Conservation (phyloP, 176 grass and related monocot species). For the Typha latifolia region DNA sequence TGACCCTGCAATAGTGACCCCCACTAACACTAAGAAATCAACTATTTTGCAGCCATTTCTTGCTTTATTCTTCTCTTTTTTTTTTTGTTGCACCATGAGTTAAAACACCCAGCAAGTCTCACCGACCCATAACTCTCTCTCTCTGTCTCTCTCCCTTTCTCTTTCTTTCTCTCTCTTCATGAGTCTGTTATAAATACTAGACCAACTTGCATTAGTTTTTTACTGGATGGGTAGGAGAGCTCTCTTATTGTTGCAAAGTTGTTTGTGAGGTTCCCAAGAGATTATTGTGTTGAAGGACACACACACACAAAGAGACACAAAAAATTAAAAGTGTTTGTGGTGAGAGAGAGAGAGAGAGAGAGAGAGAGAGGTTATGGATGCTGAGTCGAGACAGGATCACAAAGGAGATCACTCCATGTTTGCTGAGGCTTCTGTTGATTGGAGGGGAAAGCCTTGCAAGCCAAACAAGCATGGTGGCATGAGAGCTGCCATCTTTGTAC, state of each 20-base stretch:
- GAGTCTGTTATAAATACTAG: slow-evolving; percentile 23
- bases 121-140: slow-evolving; percentile 12
- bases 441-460: slow-evolving; percentile 64
- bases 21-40: not conserved
- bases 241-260: not conserved
- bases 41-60: too few relatives aligned
- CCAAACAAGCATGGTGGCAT: slow-evolving; percentile 60
- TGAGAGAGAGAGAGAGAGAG: slow-evolving; percentile 16
- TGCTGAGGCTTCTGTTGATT: slow-evolving; percentile 51
- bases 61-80: slow-evolving; percentile 7
- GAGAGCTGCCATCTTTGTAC: slow-evolving; percentile 83
- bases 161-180: slow-evolving; percentile 5
- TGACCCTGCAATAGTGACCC: too few relatives aligned
- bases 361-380: slow-evolving; percentile 11
- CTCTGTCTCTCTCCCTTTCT: not conserved
- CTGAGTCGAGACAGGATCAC: not conserved
- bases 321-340: slow-evolving; percentile 31
- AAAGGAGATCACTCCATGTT: not conserved
- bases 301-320: too few relatives aligned
- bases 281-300: not conserved
- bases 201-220: slow-evolving; percentile 32
- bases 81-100: slow-evolving; percentile 1
- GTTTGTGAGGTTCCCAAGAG: not conserved
- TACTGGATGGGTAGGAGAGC: slow-evolving; percentile 6
- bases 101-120: too few relatives aligned